Base-by-base conservation (phyloP, 2,329 filamentous ascomycete species). In the Colletotrichum navitas region DNA sequence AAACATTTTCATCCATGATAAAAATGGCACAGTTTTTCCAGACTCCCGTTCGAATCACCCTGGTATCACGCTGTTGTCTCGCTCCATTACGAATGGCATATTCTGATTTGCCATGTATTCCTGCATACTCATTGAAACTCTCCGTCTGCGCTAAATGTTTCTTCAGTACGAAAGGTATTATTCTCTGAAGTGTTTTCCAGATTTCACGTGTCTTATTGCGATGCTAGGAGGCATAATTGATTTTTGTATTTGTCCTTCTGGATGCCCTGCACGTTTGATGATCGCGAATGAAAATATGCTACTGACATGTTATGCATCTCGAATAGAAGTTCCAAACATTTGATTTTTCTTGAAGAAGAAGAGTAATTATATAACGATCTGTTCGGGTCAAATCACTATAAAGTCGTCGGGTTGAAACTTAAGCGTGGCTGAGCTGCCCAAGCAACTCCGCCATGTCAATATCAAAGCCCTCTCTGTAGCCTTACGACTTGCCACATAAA, bases 191-290 rank as follows among this genome's bases (percentile, higher is more conserved):
- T 7, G 2, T 24, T 24, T 24, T 5, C 2, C 11, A 36, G 10
- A 24, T 8, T 4, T 14, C 0, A 1, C 6, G 32, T 5, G 3
- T 3, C 6, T 12, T 5, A 39, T 26, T 14, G 1, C 1, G 1
- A 5, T 26, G 21, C 2, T 4, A 16, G 52, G 21, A 24, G 6
- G 5, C 21, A 16, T 21, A 1, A 0, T n/a, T 10, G 29, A 34
- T 34, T 12, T 39, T 12, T 39, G 8, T 12, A 12, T 10, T 39
- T 32, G 26, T 2, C 5, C 10, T 32, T 7, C 32, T 8, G 0
- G 2, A 1, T 8, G 2, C 36, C 5, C 6, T n/a, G 32, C 21
- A 24, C 10, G 1, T 2, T 24, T 26, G 5, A 2, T n/a, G 5
- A 16, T 7, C n/a, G 2, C 2, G 1, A 12, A 11, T 18, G 16